Base-by-base conservation (phyloP, 2,329 filamentous ascomycete species). In the Emmonsia crescens region DNA sequence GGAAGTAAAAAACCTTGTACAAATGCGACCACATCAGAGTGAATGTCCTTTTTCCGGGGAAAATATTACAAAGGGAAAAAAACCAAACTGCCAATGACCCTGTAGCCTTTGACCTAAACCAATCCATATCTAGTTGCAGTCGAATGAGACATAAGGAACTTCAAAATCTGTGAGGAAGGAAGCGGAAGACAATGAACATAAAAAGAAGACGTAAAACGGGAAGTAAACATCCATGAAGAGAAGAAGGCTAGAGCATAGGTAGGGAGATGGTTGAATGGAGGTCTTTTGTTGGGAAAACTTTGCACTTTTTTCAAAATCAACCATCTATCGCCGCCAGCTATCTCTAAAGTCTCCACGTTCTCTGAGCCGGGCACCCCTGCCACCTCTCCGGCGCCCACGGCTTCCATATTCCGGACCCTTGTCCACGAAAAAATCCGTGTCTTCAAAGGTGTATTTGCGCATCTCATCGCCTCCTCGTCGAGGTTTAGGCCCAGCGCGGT, bases 391-490 rank as follows among this genome's bases (percentile, higher is more conserved):
- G 70, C 67, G 54, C 73, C 70, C 74, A 24, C 74, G 69, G 56
- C 72, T 70, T 40, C 72, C 72, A 62, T 86, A 84, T 71, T 91
- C 89, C 19, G 84, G 84, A 16, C 88, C 89, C 60, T 86, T 81
- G 71, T 91, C 88, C 52, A 91, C 87, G 60, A 91, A 84, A 5
- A 74, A 70, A 63, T 86, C 83, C 0, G 79, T 80, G 61, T 85
- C 78, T 71, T 91, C 87, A 67, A 91, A 91, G 0, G 86, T 87
- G 71, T 89, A 91, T 38, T 88, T 80, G 70, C 89, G 85, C 74
- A 83, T 83, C 59, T 84, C 82, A 59, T 83, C 80, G 19, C 75
- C 75, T 16, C 76, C 74, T 16, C 69, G 71, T 38, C 69, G 71
- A 19, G 74, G 67, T 66, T 69, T 68, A 38, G 74, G 64, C 40